Evolutionary conservation across 164 flowering plant genomes (phyloP).

Genomic region (Vitis rotundifolia): DNA sequence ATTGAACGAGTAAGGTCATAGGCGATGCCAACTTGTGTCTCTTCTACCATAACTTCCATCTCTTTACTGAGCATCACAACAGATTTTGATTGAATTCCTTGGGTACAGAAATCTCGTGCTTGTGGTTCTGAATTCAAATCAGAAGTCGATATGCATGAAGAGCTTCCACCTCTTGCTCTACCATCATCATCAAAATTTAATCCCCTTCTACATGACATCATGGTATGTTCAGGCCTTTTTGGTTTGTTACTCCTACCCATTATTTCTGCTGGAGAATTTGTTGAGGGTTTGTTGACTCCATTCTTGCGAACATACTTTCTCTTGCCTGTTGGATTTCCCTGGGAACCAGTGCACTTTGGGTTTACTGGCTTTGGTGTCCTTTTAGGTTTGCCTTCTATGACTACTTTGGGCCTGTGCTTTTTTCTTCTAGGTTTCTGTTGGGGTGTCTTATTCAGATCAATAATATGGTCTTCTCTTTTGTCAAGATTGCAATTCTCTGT

Average conservation of each 20-base stretch:
- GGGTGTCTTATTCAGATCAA: slow-evolving; percentile 56
- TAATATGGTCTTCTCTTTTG: slow-evolving; percentile 23
- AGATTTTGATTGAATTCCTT: slow-evolving; percentile 8
- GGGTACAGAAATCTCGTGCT: slow-evolving; percentile 12
- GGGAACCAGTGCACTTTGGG: slow-evolving; percentile 26
- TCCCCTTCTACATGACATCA: slow-evolving; percentile 49
- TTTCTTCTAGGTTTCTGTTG: slow-evolving; percentile 59
- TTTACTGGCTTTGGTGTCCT: slow-evolving; percentile 37
- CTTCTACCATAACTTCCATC: slow-evolving; percentile 21
- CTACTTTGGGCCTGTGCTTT: slow-evolving; percentile 81
- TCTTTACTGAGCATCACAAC: slow-evolving; percentile 10
- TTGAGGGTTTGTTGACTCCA: slow-evolving; percentile 11
- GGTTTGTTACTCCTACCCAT: slow-evolving; percentile 8
- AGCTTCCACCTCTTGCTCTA: slow-evolving; percentile 24
- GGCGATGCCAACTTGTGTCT: slow-evolving; percentile 22
- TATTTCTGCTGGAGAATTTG: slow-evolving; percentile 16
- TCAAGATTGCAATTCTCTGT: slow-evolving; percentile 37
- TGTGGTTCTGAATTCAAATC: slow-evolving; percentile 19
- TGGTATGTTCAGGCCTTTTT: slow-evolving; percentile 13
- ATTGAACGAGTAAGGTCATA: slow-evolving; percentile 28
- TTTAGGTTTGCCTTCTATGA: slow-evolving; percentile 59
- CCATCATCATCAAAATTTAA: slow-evolving; percentile 52
- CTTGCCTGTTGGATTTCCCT: slow-evolving; percentile 22
- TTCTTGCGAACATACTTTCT: slow-evolving; percentile 41
- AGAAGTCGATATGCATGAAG: slow-evolving; percentile 2